Base-by-base conservation (phyloP, 1,284 basidiomycete genomes). In the Pascua guehoae region DNA sequence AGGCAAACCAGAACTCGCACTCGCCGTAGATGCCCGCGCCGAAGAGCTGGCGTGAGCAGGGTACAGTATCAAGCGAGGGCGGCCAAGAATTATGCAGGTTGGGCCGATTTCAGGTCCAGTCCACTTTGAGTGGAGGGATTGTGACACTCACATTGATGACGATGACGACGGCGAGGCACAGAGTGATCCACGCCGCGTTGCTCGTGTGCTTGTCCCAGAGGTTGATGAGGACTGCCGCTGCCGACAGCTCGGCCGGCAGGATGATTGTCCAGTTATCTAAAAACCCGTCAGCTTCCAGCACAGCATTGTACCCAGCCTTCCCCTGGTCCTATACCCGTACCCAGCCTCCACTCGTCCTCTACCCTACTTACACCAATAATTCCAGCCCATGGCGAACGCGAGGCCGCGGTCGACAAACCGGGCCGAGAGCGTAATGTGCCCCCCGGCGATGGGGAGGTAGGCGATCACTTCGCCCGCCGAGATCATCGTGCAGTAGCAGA, bases 231-330 rank as follows among this genome's bases (percentile, higher is more conserved):
- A 91, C 83, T 3, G 88, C 82, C 1, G 86, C 83, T 17, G 89
- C 89, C 56, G 85, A 85, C 15, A 91, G 77, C 68, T 92, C 89
- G 5, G 88, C 86, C 4, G 89, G 88, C 18, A 90, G 79, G 55
- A 88, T 74, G 60, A 80, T 79, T 16, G 74, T 66, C 76, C 86
- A 88, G 66, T 32, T 32, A 32, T 32, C 24, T 32, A 32, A 32
- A 32, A 32, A 32, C 24, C n/a, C n/a, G 24, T 32, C 24, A 32
- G 24, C 24, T n/a, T n/a, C n/a, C n/a, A n/a, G n/a, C n/a, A n/a
- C n/a, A n/a, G n/a, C n/a, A n/a, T n/a, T n/a, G n/a, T n/a, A n/a
- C n/a, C n/a, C n/a, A n/a, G n/a, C n/a, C n/a, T n/a, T n/a, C n/a
- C n/a, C n/a, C n/a, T n/a, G n/a, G n/a, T n/a, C n/a, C n/a, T n/a